phyloP scores from a whole-genome alignment of 2,329 filamentous ascomycete genomes.

The Fusarium chlamydosporum region DNA sequence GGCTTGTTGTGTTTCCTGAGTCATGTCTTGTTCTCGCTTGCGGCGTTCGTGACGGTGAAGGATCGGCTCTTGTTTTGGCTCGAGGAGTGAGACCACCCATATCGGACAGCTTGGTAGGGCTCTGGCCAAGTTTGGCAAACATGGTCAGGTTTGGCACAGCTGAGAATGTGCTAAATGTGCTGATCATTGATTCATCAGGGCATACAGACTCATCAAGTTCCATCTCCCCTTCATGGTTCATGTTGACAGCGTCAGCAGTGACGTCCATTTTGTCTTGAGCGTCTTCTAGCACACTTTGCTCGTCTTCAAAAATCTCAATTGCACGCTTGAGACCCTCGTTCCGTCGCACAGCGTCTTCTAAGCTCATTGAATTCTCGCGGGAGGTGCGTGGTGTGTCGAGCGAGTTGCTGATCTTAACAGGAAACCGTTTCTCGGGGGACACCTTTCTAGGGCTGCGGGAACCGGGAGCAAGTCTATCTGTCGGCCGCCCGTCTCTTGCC shows the following conservation, averaged over 20 bases:
- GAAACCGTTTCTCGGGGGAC: slow-evolving; percentile 71
- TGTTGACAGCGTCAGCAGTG: slow-evolving; percentile 48
- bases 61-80: slow-evolving; percentile 51
- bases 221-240: slow-evolving; percentile 46
- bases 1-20: slow-evolving; percentile 77
- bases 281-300: slow-evolving; percentile 52
- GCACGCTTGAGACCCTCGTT: slow-evolving; percentile 71
- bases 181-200: slow-evolving; percentile 80
- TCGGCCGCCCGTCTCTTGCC: slow-evolving; percentile 43
- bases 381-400: slow-evolving; percentile 42
- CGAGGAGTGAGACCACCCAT: slow-evolving; percentile 59
- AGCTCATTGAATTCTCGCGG: slow-evolving; percentile 60
- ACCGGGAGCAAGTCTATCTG: slow-evolving; percentile 50
- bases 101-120: slow-evolving; percentile 67
- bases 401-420: slow-evolving; percentile 67
- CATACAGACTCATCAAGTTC: slow-evolving; percentile 59
- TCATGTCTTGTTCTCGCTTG: slow-evolving; percentile 56
- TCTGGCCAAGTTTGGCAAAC: slow-evolving; percentile 80
- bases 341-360: slow-evolving; percentile 68
- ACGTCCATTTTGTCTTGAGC: slow-evolving; percentile 51
- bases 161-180: slow-evolving; percentile 90
- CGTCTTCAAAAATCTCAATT: slow-evolving; percentile 75
- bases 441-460: slow-evolving; percentile 63
- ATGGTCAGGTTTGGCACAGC: slow-evolving; percentile 89
- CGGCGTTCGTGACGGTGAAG: slow-evolving; percentile 55